Evolutionary conservation across 192 early-diverging fungal genomes (phyloP).

Genomic region (Physocladia obscura): DNA sequence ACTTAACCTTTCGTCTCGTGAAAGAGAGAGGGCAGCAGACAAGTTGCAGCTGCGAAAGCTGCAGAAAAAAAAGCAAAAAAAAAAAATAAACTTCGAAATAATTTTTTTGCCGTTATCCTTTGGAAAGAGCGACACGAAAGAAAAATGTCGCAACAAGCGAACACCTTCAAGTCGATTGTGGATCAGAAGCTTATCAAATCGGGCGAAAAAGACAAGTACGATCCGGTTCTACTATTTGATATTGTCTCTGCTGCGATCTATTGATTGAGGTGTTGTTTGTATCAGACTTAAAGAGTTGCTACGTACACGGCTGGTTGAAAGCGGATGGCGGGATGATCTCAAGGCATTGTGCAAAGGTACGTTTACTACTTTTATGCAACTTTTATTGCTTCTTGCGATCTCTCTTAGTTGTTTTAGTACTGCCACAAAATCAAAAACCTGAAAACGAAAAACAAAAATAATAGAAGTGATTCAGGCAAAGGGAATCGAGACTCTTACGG

Average conservation of each 20-base stretch:
- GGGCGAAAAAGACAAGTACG: conserved; percentile 33
- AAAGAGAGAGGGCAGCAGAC: too few relatives aligned
- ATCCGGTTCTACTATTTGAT: too few relatives aligned
- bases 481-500: conserved; percentile 24
- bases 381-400: neutral
- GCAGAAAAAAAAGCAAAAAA: too few relatives aligned
- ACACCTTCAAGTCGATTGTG: conserved; percentile 10
- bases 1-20: too few relatives aligned
- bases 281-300: conserved; percentile 23
- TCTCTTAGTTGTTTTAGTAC: neutral
- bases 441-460: too few relatives aligned
- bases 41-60: too few relatives aligned
- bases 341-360: conserved; percentile 29
- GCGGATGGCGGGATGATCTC: conserved; percentile 25
- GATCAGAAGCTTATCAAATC: conserved; percentile 25
- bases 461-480: conserved; percentile 14
- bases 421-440: too few relatives aligned
- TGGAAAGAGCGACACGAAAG: too few relatives aligned
- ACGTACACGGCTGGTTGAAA: conserved; percentile 21
- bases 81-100: neutral
- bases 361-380: neutral
- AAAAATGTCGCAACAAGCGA: neutral
- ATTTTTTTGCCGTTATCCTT: too few relatives aligned
- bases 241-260: conserved; percentile 2
- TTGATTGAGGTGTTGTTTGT: too few relatives aligned